phyloP scores from a whole-genome alignment of 1,284 basidiomycete species.

The Malassezia sp. region DNA sequence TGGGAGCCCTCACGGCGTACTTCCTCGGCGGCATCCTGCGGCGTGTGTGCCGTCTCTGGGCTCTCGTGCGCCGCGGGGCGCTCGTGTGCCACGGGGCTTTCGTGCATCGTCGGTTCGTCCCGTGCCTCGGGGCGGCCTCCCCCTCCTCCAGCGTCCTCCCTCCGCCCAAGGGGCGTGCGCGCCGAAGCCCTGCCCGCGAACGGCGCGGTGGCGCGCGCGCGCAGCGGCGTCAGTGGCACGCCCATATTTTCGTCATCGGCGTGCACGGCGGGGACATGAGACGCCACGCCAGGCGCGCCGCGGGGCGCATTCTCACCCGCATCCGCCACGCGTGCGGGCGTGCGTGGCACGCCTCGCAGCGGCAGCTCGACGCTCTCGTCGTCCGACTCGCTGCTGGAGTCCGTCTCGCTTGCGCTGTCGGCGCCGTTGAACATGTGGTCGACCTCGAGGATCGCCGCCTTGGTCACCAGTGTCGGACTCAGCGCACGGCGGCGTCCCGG shows the following conservation, averaged over 20 bases:
- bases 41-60: background rate
- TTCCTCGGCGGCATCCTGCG: slow-evolving; percentile 12
- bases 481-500: slow-evolving; percentile 12
- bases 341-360: slow-evolving; percentile 16
- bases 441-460: slow-evolving; percentile 35
- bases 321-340: background rate
- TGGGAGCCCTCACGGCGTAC: slow-evolving; percentile 10
- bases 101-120: too few relatives aligned
- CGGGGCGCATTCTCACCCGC: too few relatives aligned
- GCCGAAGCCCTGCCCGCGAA: too few relatives aligned
- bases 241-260: slow-evolving; percentile 2
- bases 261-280: background rate
- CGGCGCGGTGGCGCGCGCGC: background rate
- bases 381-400: slow-evolving; percentile 18
- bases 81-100: too few relatives aligned
- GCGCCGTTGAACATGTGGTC: slow-evolving; percentile 41
- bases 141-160: too few relatives aligned
- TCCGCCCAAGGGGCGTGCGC: too few relatives aligned
- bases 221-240: slow-evolving; percentile 15
- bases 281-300: too few relatives aligned
- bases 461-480: slow-evolving; percentile 37
- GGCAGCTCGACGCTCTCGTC: slow-evolving; percentile 18
- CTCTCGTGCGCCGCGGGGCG: too few relatives aligned
- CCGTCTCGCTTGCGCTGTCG: slow-evolving; percentile 15
- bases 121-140: too few relatives aligned